These are phyloP conservation scores for Populus hybrid DNA, from an alignment of 441 rosid genomes.

Conservation along the genomic window DNA sequence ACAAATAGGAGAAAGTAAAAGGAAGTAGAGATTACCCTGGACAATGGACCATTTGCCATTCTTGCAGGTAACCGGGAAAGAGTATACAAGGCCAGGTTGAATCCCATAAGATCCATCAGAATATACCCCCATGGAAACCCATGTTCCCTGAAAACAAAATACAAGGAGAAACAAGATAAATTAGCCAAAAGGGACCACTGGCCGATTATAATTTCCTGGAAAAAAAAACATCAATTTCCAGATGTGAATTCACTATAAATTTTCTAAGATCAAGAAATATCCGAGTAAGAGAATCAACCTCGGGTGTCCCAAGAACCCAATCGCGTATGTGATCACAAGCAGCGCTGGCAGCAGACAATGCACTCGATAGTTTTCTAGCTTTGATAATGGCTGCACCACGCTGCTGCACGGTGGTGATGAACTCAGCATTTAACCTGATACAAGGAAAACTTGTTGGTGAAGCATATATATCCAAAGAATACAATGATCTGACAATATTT, in stretches of 20 bases:
- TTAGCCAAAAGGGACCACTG: not conserved
- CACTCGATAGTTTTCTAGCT: constrained; percentile 69
- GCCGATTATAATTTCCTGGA: not conserved
- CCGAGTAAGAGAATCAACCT: constrained; percentile 27
- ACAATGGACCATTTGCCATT: constrained; percentile 77
- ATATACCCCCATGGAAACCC: constrained; percentile 90
- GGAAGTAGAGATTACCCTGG: constrained; percentile 33
- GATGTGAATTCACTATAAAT: too few species aligned
- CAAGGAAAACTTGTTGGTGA: too few species aligned
- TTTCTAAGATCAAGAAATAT: not conserved
- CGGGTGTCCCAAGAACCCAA: constrained; percentile 76
- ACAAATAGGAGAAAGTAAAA: not conserved
- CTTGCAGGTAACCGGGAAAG: constrained; percentile 71
- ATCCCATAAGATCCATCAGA: constrained; percentile 86
- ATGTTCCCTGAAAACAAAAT: constrained; percentile 47
- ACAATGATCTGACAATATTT: not conserved
- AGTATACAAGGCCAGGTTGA: constrained; percentile 65
- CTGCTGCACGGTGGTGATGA: constrained; percentile 55
- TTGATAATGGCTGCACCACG: constrained; percentile 68
- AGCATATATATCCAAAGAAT: too few species aligned
- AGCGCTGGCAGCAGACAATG: constrained; percentile 75
- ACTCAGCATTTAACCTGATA: constrained; percentile 27
- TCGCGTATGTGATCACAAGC: constrained; percentile 82
- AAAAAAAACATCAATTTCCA: not conserved
- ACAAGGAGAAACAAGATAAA: not conserved